Conservation (phyloP, 2,329 filamentous ascomycete species). For the Dryadomyces quercus-mongolicae region DNA sequence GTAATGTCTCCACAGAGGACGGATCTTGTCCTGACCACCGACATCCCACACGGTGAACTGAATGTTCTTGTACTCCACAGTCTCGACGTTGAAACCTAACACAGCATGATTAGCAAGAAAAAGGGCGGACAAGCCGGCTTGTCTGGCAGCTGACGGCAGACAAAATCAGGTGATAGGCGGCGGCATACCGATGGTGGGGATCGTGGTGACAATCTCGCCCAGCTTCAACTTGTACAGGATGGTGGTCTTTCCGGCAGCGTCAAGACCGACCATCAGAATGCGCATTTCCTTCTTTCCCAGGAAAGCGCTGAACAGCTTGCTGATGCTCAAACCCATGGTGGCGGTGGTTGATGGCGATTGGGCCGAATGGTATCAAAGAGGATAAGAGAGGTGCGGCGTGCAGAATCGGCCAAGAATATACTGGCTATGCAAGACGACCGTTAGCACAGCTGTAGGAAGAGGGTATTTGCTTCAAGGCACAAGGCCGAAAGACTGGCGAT, state of each 20-base stretch:
- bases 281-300: constrained; percentile 99
- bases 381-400: not conserved
- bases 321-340: constrained; percentile 97
- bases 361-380: not conserved
- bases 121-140: not conserved
- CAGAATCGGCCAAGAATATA: not conserved
- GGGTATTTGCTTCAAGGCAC: not conserved
- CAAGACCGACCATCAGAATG: constrained; percentile 99
- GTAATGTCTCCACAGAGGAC: constrained; percentile 98
- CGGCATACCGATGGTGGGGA: constrained; percentile 84
- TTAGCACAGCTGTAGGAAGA: not conserved
- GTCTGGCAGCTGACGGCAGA: not conserved
- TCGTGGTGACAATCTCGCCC: constrained; percentile 97
- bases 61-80: constrained; percentile 99
- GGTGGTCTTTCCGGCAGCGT: constrained; percentile 99
- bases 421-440: not conserved
- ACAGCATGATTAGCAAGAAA: not conserved
- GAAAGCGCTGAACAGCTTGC: constrained; percentile 89
- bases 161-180: not conserved
- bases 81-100: constrained; percentile 97
- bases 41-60: constrained; percentile 99
- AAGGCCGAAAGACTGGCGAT: not conserved
- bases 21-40: constrained; percentile 99
- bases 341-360: constrained; percentile 27
- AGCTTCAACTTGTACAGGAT: constrained; percentile 99